Evolutionary conservation across 352 stramenopile genomes (phyloP).

Genomic region (Phytophthora hybrid): DNA sequence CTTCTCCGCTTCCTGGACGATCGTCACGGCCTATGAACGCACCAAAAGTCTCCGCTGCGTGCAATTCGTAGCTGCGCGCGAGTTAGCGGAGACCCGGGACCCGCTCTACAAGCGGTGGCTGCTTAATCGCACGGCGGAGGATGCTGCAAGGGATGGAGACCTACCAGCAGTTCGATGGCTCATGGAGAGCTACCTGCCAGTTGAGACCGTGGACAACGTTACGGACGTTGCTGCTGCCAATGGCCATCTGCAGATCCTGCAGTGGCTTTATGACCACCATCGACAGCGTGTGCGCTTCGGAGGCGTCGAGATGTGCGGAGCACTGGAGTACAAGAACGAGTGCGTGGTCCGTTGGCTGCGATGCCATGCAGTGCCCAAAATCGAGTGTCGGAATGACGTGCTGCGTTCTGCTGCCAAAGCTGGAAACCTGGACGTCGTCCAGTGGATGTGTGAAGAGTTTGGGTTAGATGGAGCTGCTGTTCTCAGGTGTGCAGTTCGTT

Average conservation of each 20-base stretch:
- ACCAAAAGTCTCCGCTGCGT: conserved; percentile 17
- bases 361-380: conserved; percentile 20
- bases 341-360: conserved; percentile 53
- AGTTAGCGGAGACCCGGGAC: conserved; percentile 14
- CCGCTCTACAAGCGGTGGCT: conserved; percentile 38
- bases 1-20: conserved; percentile 21
- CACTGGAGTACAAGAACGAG: conserved; percentile 46
- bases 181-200: conserved; percentile 23
- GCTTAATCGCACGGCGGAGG: conserved; percentile 26
- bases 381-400: conserved; percentile 10
- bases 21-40: conserved; percentile 23
- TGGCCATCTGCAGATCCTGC: conserved; percentile 24
- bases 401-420: conserved; percentile 16
- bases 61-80: conserved; percentile 23
- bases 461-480: conserved; percentile 1
- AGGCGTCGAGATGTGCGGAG: conserved; percentile 26
- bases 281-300: conserved; percentile 17
- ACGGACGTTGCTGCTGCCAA: conserved; percentile 13
- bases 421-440: conserved; percentile 18
- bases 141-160: conserved; percentile 13
- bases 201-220: conserved; percentile 22
- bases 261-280: conserved; percentile 28
- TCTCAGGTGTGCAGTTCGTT: conserved; percentile 10
- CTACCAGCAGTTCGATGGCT: conserved; percentile 21
- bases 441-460: conserved; percentile 27